Evolutionary conservation across 129 eudicot species (phyloP), one percentile per base, ranked within the genome.

Genomic region (Flaveria brownii): DNA sequence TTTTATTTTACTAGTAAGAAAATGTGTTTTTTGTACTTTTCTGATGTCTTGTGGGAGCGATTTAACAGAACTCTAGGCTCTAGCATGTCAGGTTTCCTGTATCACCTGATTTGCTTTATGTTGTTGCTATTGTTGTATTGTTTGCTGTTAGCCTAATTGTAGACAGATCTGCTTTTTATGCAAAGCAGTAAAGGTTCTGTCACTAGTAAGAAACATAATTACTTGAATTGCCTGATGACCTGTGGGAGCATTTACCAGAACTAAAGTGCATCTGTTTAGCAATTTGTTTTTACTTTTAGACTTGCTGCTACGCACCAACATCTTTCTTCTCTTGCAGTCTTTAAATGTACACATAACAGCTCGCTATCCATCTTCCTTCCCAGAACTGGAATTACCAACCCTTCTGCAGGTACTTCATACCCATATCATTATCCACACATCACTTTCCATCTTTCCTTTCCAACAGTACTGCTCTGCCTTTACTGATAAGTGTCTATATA

Each of bases 311-410:
- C 77, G 70, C 74, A 71, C 62, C 63, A 28, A n/a, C 77, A 47
- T 4, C 73, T 26, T 67, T 82, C 71, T 62, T 81, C 62, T 87
- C 75, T 87, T 56, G 87, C 96, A 93, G 98, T 88, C 98, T 9
- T 82, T 94, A 62, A 88, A 84, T 86, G 96, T 94, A 45, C 99
- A 94, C 79, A 81, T 94, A 80, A 90, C 96, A 59, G 90, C 96
- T 77, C 93, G 88, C 55, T 93, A 91, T 83, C 96, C 99, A 63
- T 86, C 96, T 83, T 84, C 97, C 71, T 89, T 89, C 30, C 99
- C 97, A 0, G 99, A 94, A 75, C 75, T 94, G 80, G 99, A 94
- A 82, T 76, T 94, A 71, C 99, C 99, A 61, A 94, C 96, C 72
- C 92, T 91, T 72, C 66, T 94, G 52, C 99, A 94, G 97, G 98